Conservation (phyloP, 495 filamentous ascomycete genomes). For the Copromyces sp. region DNA sequence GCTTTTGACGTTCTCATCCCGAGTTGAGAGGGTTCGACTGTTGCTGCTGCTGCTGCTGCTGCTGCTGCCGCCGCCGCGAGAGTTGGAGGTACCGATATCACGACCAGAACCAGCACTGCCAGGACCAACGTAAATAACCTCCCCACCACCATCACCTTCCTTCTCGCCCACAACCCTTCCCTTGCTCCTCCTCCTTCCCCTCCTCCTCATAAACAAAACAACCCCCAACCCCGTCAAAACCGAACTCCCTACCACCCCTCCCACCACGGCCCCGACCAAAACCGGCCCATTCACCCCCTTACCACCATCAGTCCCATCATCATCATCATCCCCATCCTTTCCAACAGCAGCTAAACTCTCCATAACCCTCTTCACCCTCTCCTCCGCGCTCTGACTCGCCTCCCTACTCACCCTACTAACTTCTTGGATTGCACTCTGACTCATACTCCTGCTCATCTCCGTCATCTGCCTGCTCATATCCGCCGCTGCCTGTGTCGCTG, state of each 20-base stretch:
- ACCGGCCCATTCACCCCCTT: background rate
- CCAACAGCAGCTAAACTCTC: background rate
- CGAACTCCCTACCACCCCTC: background rate
- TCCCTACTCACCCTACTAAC: background rate
- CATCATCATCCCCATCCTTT: background rate
- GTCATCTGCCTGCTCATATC: background rate
- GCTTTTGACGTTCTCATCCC: background rate
- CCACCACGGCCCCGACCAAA: background rate
- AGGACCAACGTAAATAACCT: background rate
- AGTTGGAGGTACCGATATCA: background rate
- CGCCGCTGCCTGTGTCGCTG: conserved; percentile 12
- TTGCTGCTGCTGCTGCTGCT: background rate
- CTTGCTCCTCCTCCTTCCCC: background rate
- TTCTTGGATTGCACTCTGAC: background rate
- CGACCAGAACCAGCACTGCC: background rate
- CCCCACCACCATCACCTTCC: background rate
- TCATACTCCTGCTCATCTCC: background rate
- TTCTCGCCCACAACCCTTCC: background rate
- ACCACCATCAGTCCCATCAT: background rate
- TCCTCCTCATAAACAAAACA: background rate
- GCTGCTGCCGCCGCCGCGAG: background rate
- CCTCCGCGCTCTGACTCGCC: background rate
- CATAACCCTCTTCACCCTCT: background rate
- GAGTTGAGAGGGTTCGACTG: background rate
- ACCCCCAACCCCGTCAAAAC: background rate